Base-by-base conservation (phyloP, 176 grass and related monocot species). In the Phragmites australis region DNA sequence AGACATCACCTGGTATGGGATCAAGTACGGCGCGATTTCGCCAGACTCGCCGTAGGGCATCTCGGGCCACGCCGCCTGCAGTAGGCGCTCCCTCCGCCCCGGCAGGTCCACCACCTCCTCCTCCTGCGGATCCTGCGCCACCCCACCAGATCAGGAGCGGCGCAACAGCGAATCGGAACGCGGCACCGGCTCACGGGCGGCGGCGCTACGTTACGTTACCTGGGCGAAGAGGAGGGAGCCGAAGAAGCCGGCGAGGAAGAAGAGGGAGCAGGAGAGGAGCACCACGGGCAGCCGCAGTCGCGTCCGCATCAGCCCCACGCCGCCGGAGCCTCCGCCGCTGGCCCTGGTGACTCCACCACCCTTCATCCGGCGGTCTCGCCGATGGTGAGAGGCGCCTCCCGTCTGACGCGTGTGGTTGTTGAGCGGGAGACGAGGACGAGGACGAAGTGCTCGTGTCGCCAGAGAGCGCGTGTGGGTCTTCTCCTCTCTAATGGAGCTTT, bases 191-290 rank as follows among this genome's bases (percentile, higher is more conserved):
- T 12, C 42, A 16, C 52, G n/a, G n/a, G n/a, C n/a, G n/a, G n/a
- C n/a, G n/a, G n/a, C 52, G 67, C 6, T 0, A 22, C 41, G 48
- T 51, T 12, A 0, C 14, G 2, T 19, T 75, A 97, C 93, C 88
- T 93, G 91, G 29, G 86, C 85, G 68, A 93, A 84, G 79, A 91
- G 86, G 50, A 90, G 34, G 59, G 96, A 91, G 78, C 81, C 92
- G 84, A 93, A 88, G 88, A 99, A 83, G 21, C 96, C 96, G 51
- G 87, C 86, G 53, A 99, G 79, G 84, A 95, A 99, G 84, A 99
- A 99, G 81, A 99, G 81, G 69, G 74, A 88, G 81, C 92, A 99
- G 49, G 62, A 95, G 84, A 99, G 16, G 62, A 95, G 74, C 55
- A 88, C 88, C n/a, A 92, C 52, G 34, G 96, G 90, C 11, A 95